These are phyloP conservation scores for Microcera coccophila DNA, from an alignment of 2,329 filamentous ascomycete genomes.

Conservation along the genomic window DNA sequence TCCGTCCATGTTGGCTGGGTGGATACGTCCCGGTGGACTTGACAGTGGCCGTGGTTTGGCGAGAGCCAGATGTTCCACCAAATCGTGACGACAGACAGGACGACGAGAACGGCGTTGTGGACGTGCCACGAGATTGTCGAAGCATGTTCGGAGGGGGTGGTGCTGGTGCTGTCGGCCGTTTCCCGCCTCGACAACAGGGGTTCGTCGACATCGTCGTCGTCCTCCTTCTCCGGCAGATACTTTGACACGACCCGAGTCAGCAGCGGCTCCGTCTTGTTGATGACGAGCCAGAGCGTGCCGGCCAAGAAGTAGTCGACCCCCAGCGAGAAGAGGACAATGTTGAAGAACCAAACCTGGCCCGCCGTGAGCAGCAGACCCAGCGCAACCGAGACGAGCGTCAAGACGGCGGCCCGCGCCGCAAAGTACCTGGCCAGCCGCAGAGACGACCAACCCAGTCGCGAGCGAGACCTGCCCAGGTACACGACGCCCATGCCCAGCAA, in stretches of 20 bases:
- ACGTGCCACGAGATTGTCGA: constrained; percentile 37
- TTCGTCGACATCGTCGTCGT: constrained; percentile 25
- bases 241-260: constrained; percentile 27
- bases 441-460: constrained; percentile 37
- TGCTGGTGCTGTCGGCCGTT: background rate
- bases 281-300: constrained; percentile 39
- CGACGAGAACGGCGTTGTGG: constrained; percentile 36
- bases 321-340: constrained; percentile 42
- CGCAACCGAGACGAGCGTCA: constrained; percentile 32
- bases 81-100: constrained; percentile 36
- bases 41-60: constrained; percentile 36
- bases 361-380: constrained; percentile 32
- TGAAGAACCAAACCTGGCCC: constrained; percentile 40
- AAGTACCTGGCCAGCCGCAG: constrained; percentile 37
- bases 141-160: constrained; percentile 4
- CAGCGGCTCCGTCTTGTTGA: constrained; percentile 33
- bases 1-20: background rate
- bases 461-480: constrained; percentile 42
- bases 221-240: constrained; percentile 5
- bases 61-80: constrained; percentile 48
- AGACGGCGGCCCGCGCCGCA: constrained; percentile 32
- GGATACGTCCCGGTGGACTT: constrained; percentile 9
- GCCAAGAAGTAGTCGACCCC: constrained; percentile 44
- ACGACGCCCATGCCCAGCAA: constrained; percentile 45
- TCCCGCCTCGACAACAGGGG: constrained; percentile 27